phyloP scores from a whole-genome alignment of 306 rosid genomes.

The Morella rubra region DNA sequence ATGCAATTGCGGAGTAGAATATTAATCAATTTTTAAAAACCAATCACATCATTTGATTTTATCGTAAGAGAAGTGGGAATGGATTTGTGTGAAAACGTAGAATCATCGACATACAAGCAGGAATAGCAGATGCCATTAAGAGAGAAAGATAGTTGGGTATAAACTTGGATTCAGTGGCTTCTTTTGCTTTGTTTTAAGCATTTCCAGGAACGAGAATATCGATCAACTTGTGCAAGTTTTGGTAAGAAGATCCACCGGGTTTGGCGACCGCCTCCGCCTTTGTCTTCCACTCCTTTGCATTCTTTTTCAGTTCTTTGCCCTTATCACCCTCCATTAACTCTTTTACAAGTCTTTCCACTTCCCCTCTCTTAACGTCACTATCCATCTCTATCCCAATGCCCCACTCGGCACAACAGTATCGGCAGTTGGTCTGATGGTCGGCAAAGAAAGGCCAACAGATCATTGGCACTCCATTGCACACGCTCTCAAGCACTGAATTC shows the following conservation, averaged over 20 bases:
- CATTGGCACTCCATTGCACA: constrained; percentile 18
- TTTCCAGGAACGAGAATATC: not conserved
- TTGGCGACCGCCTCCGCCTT: constrained; percentile 1
- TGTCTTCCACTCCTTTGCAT: constrained; percentile 16
- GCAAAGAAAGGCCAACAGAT: constrained; percentile 33
- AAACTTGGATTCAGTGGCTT: not conserved
- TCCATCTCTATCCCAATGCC: constrained; percentile 21
- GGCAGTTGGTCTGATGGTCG: constrained; percentile 20
- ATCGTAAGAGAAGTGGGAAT: too few relatives aligned
- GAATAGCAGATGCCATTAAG: too few relatives aligned
- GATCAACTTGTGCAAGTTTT: not conserved
- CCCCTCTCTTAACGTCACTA: constrained; percentile 15
- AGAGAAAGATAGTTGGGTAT: not conserved
- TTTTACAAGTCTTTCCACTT: constrained; percentile 12
- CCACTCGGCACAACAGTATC: constrained; percentile 29
- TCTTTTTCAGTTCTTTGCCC: constrained; percentile 18
- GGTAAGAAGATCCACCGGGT: constrained; percentile 13
- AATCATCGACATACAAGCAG: too few relatives aligned
- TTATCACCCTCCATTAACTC: constrained; percentile 19
- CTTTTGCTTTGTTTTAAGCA: not conserved
- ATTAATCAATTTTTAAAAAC: too few relatives aligned
- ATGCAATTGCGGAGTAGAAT: too few relatives aligned
- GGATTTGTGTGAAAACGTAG: too few relatives aligned
- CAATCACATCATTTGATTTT: too few relatives aligned
- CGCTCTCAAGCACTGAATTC: constrained; percentile 18